phyloP scores from a whole-genome alignment of 306 rosid genomes.

The Casuarina equisetifolia region DNA sequence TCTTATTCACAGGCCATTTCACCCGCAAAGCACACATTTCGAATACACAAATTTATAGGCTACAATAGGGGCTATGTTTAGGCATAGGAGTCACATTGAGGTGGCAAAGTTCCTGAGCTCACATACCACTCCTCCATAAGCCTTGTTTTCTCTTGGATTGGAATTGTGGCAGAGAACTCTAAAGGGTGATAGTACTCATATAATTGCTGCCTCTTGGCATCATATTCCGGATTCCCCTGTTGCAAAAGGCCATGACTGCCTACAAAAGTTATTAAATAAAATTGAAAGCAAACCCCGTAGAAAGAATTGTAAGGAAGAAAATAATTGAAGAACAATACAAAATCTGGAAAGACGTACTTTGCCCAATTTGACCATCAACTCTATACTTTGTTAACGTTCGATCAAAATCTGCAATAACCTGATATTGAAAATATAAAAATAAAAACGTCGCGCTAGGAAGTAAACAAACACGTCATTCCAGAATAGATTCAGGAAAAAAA shows the following conservation, averaged over 20 bases:
- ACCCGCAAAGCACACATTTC: background rate
- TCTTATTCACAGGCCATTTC: background rate
- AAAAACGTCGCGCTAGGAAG: background rate
- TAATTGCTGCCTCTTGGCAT: constrained; percentile 65
- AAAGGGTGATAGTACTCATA: constrained; percentile 77
- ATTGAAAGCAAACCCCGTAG: constrained; percentile 8
- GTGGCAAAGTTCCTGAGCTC: background rate
- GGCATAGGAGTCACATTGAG: background rate
- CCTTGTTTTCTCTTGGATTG: constrained; percentile 73
- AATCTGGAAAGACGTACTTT: constrained; percentile 47
- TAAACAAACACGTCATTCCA: background rate
- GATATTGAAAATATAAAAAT: background rate
- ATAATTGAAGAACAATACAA: background rate
- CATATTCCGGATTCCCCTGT: constrained; percentile 75
- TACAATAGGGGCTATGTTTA: background rate
- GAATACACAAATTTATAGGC: constrained; percentile 9
- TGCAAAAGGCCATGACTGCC: constrained; percentile 88
- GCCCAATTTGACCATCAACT: constrained; percentile 81
- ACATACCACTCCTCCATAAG: constrained; percentile 95
- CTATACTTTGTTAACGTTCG: constrained; percentile 72
- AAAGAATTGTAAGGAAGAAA: constrained; percentile 4
- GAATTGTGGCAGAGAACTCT: constrained; percentile 76
- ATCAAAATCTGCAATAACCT: constrained; percentile 94
- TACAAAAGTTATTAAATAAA: constrained; percentile 36
- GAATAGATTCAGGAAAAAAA: background rate